Conservation (phyloP, 441 rosid species). For the Iberis amara region DNA sequence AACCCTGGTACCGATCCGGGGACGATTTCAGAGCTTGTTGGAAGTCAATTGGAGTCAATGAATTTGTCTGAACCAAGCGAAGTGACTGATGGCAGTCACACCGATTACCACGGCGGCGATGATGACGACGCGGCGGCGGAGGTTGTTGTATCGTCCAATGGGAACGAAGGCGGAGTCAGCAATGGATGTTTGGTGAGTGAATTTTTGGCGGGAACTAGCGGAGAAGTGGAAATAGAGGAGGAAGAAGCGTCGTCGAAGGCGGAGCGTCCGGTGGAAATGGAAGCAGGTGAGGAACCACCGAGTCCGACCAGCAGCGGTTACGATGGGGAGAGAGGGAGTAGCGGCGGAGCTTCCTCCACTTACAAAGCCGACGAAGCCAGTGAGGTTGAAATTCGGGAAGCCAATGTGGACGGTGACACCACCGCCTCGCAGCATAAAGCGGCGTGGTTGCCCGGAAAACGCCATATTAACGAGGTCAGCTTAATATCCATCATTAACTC, state of each 20-base stretch:
- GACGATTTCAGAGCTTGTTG: slow-evolving; percentile 32
- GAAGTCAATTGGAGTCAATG: slow-evolving; percentile 36
- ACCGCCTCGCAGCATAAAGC: slow-evolving; percentile 44
- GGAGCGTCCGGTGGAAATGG: slow-evolving; percentile 49
- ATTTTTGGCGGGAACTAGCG: slow-evolving; percentile 4
- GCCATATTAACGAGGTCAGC: slow-evolving; percentile 81
- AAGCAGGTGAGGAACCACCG: slow-evolving; percentile 50
- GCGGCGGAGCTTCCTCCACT: slow-evolving; percentile 39
- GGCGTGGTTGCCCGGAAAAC: slow-evolving; percentile 84
- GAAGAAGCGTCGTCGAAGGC: slow-evolving; percentile 35
- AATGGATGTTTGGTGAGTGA: slow-evolving; percentile 20
- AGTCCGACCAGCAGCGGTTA: slow-evolving; percentile 93
- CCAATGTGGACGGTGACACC: slow-evolving; percentile 32
- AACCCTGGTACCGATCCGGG: slow-evolving; percentile 33
- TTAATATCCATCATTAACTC: neutral
- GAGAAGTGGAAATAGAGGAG: slow-evolving; percentile 21
- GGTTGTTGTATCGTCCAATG: slow-evolving; percentile 35
- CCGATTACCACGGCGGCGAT: slow-evolving; percentile 18
- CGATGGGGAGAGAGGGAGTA: slow-evolving; percentile 90
- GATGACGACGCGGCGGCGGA: slow-evolving; percentile 1
- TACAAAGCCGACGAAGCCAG: slow-evolving; percentile 43
- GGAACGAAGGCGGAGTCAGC: slow-evolving; percentile 21
- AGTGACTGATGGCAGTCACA: slow-evolving; percentile 28
- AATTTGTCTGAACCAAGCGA: slow-evolving; percentile 32
- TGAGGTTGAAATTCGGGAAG: slow-evolving; percentile 66